A percentile compares a stretch with the other conserved stretches of the same genome.
Conservation (phyloP, 345 rosid species). For the Orychophragmus violaceus region DNA sequence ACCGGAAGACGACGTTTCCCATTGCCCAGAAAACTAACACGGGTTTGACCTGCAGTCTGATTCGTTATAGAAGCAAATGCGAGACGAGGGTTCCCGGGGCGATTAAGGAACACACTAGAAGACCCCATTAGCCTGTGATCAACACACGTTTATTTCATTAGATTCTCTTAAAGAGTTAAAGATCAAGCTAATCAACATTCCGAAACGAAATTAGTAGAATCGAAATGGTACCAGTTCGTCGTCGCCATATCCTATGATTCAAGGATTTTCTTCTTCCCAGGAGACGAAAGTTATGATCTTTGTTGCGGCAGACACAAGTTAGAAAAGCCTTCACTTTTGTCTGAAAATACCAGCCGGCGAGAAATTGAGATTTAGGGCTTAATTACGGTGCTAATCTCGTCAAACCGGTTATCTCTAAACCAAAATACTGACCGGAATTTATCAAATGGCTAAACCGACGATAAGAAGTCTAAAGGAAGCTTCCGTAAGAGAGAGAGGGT, state of each 20-base stretch:
- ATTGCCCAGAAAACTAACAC: constrained; percentile 11
- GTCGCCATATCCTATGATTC: constrained; percentile 16
- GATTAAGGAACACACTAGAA: constrained; percentile 21
- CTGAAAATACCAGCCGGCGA: constrained; percentile 23
- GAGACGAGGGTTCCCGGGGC: neutral
- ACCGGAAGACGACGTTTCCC: constrained; percentile 17
- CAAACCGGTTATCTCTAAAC: constrained; percentile 8
- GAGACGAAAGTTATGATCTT: constrained; percentile 3
- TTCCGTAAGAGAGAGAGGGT: neutral
- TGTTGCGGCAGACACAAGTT: neutral
- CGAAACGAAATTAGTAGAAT: neutral
- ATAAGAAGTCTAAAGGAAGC: neutral
- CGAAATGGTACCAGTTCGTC: constrained; percentile 21
- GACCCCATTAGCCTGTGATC: constrained; percentile 27
- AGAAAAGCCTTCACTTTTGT: neutral
- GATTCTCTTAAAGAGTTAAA: neutral
- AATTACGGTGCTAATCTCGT: too few species aligned
- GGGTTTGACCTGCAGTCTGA: neutral
- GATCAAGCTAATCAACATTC: neutral
- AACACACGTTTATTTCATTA: neutral
- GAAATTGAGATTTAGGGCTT: constrained; percentile 16
- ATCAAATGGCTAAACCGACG: neutral
- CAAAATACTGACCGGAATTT: neutral
- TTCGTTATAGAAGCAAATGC: constrained; percentile 23
- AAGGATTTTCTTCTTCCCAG: neutral